These are phyloP conservation scores for Suillus occidentalis DNA, from an alignment of 768 basidiomycete species.

Conservation along the genomic window DNA sequence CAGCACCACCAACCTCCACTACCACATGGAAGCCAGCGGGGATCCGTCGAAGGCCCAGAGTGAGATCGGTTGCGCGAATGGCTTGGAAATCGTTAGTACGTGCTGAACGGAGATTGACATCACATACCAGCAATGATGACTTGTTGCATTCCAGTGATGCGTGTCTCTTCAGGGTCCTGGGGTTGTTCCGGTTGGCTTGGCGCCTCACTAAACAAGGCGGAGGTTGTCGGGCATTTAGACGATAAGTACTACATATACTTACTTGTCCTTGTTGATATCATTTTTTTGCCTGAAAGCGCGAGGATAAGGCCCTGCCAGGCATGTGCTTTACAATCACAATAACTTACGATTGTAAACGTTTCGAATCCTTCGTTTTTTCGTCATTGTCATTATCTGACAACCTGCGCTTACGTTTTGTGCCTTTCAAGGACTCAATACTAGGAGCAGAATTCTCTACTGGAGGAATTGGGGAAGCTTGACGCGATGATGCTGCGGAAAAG, in stretches of 20 bases:
- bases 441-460: neutral
- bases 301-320: neutral
- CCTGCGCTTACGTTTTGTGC: neutral
- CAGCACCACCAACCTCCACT: no score
- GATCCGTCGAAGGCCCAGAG: no score
- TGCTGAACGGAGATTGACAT: no score
- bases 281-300: neutral
- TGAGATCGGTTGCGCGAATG: no score
- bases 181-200: no score
- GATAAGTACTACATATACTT: neutral
- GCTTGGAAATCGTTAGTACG: no score
- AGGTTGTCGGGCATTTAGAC: neutral
- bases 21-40: no score
- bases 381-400: neutral
- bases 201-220: neutral
- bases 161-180: no score
- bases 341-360: neutral
- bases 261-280: neutral
- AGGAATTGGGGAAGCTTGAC: neutral
- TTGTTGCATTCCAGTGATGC: no score
- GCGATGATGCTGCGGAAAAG: neutral
- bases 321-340: neutral
- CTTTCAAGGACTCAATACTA: neutral
- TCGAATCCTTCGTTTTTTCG: neutral
- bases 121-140: no score